These are phyloP conservation scores for Lasiosphaeria ovina DNA, from an alignment of 495 filamentous ascomycete genomes.

Conservation along the genomic window DNA sequence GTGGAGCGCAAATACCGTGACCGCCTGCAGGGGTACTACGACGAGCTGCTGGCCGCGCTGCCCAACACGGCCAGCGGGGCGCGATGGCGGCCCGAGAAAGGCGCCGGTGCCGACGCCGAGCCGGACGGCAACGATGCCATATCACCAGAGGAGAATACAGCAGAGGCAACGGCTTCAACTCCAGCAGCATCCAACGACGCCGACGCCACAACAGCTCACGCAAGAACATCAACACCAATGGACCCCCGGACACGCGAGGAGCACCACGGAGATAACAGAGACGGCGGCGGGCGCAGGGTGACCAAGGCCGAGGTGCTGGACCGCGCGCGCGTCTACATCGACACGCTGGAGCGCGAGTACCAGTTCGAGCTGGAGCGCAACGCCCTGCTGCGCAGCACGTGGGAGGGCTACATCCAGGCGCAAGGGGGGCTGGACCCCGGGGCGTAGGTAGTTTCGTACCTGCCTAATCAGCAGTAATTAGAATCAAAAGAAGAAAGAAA, in stretches of 20 bases:
- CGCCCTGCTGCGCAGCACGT: too few species aligned
- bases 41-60: conserved; percentile 30
- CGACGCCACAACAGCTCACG: not conserved
- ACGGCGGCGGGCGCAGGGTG: conserved; percentile 13
- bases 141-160: not conserved
- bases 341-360: conserved; percentile 17
- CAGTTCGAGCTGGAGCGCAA: not conserved
- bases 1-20: conserved; percentile 15
- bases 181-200: too few species aligned
- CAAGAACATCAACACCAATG: not conserved
- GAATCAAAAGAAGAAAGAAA: too few species aligned
- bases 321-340: conserved; percentile 27
- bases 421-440: too few species aligned
- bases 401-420: too few species aligned
- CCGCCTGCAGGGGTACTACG: conserved; percentile 24
- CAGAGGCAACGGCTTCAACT: too few species aligned
- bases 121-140: not conserved
- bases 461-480: too few species aligned
- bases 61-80: conserved; percentile 10
- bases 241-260: not conserved
- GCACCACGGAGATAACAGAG: not conserved
- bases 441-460: too few species aligned
- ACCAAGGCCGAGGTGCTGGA: conserved; percentile 37
- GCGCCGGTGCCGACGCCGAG: not conserved
- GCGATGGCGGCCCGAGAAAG: not conserved